Base-by-base conservation (phyloP, 306 rosid species). In the Sesbania bispinosa region DNA sequence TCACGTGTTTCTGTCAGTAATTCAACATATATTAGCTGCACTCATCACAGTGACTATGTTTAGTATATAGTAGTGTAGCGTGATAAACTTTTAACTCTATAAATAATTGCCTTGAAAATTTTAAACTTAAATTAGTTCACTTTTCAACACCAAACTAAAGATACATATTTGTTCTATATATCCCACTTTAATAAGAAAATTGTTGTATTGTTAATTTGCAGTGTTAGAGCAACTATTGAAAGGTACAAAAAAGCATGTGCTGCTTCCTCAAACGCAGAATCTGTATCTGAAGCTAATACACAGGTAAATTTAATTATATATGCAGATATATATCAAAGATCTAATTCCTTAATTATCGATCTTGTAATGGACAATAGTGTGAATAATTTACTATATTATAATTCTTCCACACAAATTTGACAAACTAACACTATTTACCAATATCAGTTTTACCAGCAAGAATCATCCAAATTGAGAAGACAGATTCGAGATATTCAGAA, bases 401-500 rank as follows among this genome's bases (percentile, higher is more conserved):
- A 33, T 15, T 48, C 27, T 42, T n/a, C 8, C n/a, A 29, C 26
- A 29, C 8, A 46, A 61, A 10, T 10, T 38, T 32, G 33, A 47
- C 67, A 42, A 33, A 36, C 9, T 70, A 50, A 73, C 69, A 73
- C 39, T 38, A 5, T 29, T 7, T 41, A 20, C 1, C 4, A 18
- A 74, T 14, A 51, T 51, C 83, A 93, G 98, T 93, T 88, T 83
- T 93, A 93, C 87, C 97, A 88, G 84, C 96, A 93, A 72, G 98
- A 93, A 60, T 79, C 98, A 35, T 58, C 98, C 62, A 93, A 93
- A 83, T 71, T 93, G 64, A 80, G 79, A 79, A 90, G 94, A 74
- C 98, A 93, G 63, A 93, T 93, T 15, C 77, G 92, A 9, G 98
- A 93, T 9, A 91, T 87, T 71, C 98, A 93, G 77, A 88, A 84